These are phyloP conservation scores for Globisporangium paddicum DNA, from an alignment of 352 stramenopile genomes.

Conservation along the genomic window DNA sequence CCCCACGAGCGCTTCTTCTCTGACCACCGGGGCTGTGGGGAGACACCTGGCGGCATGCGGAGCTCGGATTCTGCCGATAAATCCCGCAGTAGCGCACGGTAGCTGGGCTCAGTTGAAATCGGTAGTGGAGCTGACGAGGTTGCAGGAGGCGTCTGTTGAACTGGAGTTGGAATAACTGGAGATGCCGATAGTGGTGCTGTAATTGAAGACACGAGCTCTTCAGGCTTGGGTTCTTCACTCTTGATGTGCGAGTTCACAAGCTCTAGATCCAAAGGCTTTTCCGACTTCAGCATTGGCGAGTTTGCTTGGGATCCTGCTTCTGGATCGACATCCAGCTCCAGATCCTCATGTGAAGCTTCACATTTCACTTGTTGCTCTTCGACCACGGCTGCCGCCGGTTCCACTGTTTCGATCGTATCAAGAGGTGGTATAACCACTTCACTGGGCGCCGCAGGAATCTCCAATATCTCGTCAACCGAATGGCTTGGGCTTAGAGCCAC, in stretches of 20 bases:
- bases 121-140: not conserved
- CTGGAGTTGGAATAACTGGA: too few species aligned
- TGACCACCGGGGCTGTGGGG: not conserved
- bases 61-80: not conserved
- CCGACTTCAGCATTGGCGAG: not conserved
- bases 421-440: not conserved
- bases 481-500: not conserved
- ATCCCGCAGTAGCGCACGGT: not conserved
- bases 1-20: slow-evolving; percentile 7
- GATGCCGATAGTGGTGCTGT: not conserved
- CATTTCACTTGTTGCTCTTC: not conserved
- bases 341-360: not conserved
- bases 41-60: not conserved
- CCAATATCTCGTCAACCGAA: not conserved
- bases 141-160: not conserved
- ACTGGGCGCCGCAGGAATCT: not conserved
- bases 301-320: not conserved
- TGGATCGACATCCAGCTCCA: not conserved
- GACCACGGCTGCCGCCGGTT: not conserved
- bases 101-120: not conserved
- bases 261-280: not conserved
- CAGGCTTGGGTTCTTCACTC: not conserved
- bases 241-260: not conserved
- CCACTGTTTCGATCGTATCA: not conserved
- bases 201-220: not conserved